These are phyloP conservation scores for Polytrichum formosum DNA, from an alignment of 225 moss, liverwort and hornwort species.

Conservation along the genomic window DNA sequence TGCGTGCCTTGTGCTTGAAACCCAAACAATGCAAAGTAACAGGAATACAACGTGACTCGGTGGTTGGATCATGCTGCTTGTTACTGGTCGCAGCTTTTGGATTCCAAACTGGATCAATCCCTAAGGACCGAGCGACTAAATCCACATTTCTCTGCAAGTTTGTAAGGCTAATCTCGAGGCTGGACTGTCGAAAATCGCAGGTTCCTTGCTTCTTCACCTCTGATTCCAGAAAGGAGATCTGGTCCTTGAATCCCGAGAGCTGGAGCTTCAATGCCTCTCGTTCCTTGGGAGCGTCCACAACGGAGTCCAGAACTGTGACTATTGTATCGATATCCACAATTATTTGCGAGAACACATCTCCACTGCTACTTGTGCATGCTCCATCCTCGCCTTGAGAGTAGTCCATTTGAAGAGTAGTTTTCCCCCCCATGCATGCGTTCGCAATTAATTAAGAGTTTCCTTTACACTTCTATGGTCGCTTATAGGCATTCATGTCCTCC, in stretches of 20 bases:
- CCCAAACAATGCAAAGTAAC: conserved; percentile 25
- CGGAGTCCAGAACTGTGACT: conserved; percentile 37
- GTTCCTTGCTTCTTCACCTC: conserved; percentile 16
- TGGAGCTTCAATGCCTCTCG: conserved; percentile 28
- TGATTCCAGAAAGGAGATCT: conserved; percentile 30
- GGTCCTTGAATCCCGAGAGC: conserved; percentile 41
- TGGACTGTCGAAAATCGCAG: conserved; percentile 2
- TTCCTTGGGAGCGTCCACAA: conserved; percentile 37
- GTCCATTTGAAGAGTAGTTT: conserved; percentile 18
- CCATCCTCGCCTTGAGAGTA: conserved; percentile 8
- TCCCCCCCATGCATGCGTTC: too few relatives aligned
- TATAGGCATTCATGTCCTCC: neutral
- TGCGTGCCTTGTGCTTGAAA: conserved; percentile 43
- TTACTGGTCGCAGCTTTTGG: neutral
- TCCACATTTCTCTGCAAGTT: conserved; percentile 54
- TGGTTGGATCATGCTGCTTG: neutral
- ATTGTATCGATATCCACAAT: conserved; percentile 48
- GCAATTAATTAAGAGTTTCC: neutral
- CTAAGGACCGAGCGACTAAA: conserved; percentile 47
- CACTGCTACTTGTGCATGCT: conserved; percentile 12
- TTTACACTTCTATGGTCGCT: neutral
- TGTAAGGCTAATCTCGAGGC: conserved; percentile 37
- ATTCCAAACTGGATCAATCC: conserved; percentile 53
- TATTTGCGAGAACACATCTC: conserved; percentile 36
- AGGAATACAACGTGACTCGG: neutral